These are phyloP conservation scores for Leishmania tropica DNA, from an alignment of 208 protist genomes.

Conservation along the genomic window DNA sequence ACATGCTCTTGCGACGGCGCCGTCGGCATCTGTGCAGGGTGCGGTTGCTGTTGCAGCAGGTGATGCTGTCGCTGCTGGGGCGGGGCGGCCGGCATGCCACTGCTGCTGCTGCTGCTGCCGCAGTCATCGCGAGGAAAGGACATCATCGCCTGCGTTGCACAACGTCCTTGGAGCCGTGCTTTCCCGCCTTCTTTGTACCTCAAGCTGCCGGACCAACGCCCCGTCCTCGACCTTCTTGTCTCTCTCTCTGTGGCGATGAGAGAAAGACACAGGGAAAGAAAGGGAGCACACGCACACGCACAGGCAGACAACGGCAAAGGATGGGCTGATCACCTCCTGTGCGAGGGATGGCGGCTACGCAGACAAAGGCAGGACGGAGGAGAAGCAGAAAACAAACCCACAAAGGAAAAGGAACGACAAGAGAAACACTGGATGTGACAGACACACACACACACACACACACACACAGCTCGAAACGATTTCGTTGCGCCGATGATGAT, in stretches of 20 bases:
- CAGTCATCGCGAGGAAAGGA: neutral
- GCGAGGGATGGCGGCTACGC: neutral
- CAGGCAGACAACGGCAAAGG: neutral
- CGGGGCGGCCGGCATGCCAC: neutral
- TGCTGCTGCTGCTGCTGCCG: neutral
- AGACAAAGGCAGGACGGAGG: neutral
- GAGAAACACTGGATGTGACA: neutral
- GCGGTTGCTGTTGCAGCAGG: neutral
- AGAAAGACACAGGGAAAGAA: neutral
- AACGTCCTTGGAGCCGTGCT: neutral
- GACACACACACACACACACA: too few species aligned
- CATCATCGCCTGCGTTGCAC: slow-evolving; percentile 1
- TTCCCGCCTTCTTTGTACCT: neutral
- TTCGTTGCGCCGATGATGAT: neutral
- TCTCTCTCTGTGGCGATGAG: neutral
- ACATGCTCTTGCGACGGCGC: neutral
- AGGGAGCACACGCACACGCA: neutral
- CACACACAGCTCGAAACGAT: neutral
- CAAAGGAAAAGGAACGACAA: too few species aligned
- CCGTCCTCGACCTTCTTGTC: neutral
- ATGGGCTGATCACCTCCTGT: neutral
- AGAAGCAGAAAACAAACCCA: too few species aligned
- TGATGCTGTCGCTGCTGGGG: neutral
- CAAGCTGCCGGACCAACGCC: neutral
- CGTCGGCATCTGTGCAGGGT: neutral